Evolutionary conservation across 257 asterid species (phyloP), one percentile per base, ranked within the genome.

Genomic region (Euphrasia confusa): DNA sequence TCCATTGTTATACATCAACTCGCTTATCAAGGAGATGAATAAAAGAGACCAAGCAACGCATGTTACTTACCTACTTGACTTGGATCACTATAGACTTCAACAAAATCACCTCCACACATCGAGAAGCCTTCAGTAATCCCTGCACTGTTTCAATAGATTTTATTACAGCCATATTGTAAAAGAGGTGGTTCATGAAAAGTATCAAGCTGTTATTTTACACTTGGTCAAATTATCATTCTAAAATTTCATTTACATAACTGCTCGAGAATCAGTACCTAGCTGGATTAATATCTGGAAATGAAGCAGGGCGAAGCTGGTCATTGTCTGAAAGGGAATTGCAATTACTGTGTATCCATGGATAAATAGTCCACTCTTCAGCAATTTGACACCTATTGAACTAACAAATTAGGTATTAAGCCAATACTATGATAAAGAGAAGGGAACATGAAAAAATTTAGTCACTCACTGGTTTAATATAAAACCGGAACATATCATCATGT

Each of bases 401-500:
- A 61, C 10, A 73, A 37, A 45, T 56, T 64, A 75, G 79, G 79
- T 42, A 47, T 14, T 24, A 70, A 57, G 64, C 65, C 61, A 72
- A 75, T 48, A 54, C 54, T 60, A 28, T 55, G 55, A 54, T 33
- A 35, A 71, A 47, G 64, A 65, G 70, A 54, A 63, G 63, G 67
- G 61, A 64, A 48, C 26, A 32, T 35, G 61, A 66, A 12, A 58
- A 55, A 28, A 15, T 49, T 52, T 48, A 39, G 64, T 60, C 63
- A 26, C 96, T 79, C 78, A 92, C 99, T 79, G 71, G 79, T 92
- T 92, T 75, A 92, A 84, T 61, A 92, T 86, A 83, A 92, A 92
- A 79, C 95, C 84, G 68, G 99, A 92, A 84, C 99, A 92, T 72
- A 92, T 92, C 99, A 92, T 92, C 99, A 89, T 92, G 83, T 92